Evolutionary conservation across 257 asterid genomes (phyloP).

Genomic region (Solanum pimpinellifolium): DNA sequence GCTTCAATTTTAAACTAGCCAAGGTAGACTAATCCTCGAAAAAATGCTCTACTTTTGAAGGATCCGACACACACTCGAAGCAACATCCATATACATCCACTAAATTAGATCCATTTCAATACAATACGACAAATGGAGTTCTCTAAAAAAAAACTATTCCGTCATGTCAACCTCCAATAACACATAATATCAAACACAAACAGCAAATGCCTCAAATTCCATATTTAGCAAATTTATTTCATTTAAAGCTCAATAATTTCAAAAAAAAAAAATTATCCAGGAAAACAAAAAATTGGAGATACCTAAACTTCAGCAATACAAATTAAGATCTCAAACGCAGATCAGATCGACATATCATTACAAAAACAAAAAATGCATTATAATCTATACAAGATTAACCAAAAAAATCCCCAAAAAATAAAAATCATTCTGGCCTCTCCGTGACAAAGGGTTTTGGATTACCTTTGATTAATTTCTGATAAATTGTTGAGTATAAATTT

Average conservation of each 20-base stretch:
- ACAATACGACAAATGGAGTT: not conserved
- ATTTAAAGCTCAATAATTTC: not conserved
- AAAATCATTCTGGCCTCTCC: not conserved
- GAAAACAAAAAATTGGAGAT: not conserved
- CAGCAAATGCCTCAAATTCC: not conserved
- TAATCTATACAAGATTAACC: not conserved
- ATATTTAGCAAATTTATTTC: not conserved
- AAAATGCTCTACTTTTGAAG: not conserved
- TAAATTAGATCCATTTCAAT: not conserved
- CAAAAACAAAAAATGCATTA: not conserved
- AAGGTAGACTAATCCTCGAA: not conserved
- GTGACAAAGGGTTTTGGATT: not conserved
- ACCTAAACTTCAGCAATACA: not conserved
- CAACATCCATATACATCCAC: not conserved
- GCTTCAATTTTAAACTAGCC: not conserved
- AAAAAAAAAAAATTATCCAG: not conserved
- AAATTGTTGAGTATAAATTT: not conserved
- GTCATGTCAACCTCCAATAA: not conserved
- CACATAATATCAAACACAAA: not conserved
- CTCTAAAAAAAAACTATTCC: not conserved
- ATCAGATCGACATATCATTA: conserved; percentile 48
- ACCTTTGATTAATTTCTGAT: not conserved
- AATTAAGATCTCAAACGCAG: conserved; percentile 27
- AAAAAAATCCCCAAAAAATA: not conserved
- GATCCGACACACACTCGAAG: not conserved